Conservation (phyloP, 2,329 filamentous ascomycete species). For the Aspergillus sp. region DNA sequence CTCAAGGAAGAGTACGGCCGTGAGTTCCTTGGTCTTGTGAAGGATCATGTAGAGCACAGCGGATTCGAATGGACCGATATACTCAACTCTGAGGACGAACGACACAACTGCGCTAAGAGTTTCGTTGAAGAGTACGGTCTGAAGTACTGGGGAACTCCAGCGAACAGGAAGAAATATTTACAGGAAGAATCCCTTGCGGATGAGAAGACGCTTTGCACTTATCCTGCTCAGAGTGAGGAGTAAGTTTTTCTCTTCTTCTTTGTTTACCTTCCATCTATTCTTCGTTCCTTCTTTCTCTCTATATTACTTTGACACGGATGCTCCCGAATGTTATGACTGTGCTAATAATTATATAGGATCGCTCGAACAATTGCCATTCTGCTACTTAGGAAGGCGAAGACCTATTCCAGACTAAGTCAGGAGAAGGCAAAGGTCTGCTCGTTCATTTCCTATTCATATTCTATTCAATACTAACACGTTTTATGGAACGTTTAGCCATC, state of each 20-base stretch:
- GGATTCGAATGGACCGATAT: slow-evolving; percentile 19
- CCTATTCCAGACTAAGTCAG: background rate
- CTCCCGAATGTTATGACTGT: background rate
- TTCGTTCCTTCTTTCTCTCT: background rate
- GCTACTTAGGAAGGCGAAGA: slow-evolving; percentile 22
- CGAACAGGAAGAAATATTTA: slow-evolving; percentile 22
- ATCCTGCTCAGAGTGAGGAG: slow-evolving; percentile 23
- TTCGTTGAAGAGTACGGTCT: slow-evolving; percentile 23
- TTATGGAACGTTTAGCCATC: background rate
- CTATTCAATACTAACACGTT: background rate
- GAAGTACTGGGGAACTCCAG: slow-evolving; percentile 26
- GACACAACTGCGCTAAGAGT: slow-evolving; percentile 14
- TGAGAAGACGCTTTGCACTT: slow-evolving; percentile 18
- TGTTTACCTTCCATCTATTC: too few relatives aligned
- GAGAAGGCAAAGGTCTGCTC: background rate
- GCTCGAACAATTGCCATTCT: slow-evolving; percentile 18
- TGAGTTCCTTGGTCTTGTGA: slow-evolving; percentile 19
- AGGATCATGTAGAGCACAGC: slow-evolving; percentile 10
- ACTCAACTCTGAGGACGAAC: background rate
- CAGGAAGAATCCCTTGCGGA: slow-evolving; percentile 20
- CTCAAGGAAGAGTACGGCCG: slow-evolving; percentile 20
- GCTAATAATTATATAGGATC: slow-evolving; percentile 15
- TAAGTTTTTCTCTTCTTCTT: slow-evolving; percentile 13
- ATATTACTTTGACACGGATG: too few relatives aligned
- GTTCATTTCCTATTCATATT: background rate